A percentile compares a stretch with the other conserved stretches of the same genome.
Conservation (phyloP, 2,329 filamentous ascomycete genomes). For the Penicillium sp. region DNA sequence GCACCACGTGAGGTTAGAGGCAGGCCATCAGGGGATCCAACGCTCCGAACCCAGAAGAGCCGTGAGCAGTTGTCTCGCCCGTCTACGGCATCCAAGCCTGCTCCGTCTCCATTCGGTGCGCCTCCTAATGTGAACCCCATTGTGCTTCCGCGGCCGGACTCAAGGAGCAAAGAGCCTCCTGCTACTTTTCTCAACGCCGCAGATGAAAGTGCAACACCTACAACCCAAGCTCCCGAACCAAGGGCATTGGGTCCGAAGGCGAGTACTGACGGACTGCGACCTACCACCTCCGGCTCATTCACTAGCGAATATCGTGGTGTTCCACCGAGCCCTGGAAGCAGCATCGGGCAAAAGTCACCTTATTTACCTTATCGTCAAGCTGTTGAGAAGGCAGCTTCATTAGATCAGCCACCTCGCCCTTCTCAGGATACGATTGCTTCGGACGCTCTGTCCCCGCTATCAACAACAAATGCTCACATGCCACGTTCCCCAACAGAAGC, state of each 20-base stretch:
- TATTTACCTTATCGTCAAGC: slow-evolving; percentile 28
- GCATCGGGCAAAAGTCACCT: slow-evolving; percentile 27
- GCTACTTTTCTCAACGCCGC: slow-evolving; percentile 12
- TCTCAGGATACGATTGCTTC: slow-evolving; percentile 10
- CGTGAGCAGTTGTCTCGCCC: slow-evolving; percentile 39
- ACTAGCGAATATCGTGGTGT: slow-evolving; percentile 20
- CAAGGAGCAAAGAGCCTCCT: slow-evolving; percentile 22
- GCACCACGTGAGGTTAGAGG: slow-evolving; percentile 28
- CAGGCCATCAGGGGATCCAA: slow-evolving; percentile 35
- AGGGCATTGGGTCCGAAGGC: slow-evolving; percentile 17
- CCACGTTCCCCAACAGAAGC: slow-evolving; percentile 15
- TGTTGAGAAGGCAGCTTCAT: slow-evolving; percentile 28
- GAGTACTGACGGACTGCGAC: slow-evolving; percentile 27
- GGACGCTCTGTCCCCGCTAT: slow-evolving; percentile 11
- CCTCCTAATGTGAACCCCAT: slow-evolving; percentile 25
- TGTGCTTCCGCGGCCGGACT: slow-evolving; percentile 20
- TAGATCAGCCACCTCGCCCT: slow-evolving; percentile 7
- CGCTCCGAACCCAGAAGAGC: slow-evolving; percentile 34
- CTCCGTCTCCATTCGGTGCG: slow-evolving; percentile 30
- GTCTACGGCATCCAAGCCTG: slow-evolving; percentile 33
- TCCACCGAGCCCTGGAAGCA: slow-evolving; percentile 21
- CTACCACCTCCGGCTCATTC: slow-evolving; percentile 28
- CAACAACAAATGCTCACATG: slow-evolving; percentile 21
- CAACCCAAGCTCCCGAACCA: slow-evolving; percentile 4
- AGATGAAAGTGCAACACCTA: slow-evolving; percentile 20